Conservation (phyloP, 2,329 filamentous ascomycete species). For the Stachybotrys echinatus region DNA sequence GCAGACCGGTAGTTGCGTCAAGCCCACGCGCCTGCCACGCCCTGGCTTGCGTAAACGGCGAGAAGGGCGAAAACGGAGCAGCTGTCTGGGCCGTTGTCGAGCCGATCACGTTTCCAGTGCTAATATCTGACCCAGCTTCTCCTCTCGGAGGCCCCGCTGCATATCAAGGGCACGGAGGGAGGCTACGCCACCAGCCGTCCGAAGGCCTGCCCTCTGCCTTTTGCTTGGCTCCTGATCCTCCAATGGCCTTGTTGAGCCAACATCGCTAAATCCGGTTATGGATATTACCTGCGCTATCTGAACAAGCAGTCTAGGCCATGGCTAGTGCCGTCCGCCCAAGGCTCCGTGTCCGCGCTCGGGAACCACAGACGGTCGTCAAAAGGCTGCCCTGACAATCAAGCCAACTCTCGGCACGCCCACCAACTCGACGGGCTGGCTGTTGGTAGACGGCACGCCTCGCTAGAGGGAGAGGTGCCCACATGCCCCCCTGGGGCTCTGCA, state of each 20-base stretch:
- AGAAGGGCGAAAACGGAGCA: neutral
- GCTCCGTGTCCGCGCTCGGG: neutral
- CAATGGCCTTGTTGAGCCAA: neutral
- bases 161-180: neutral
- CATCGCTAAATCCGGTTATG: neutral
- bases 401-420: neutral
- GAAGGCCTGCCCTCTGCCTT: neutral
- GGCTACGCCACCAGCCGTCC: neutral
- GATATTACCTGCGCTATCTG: neutral
- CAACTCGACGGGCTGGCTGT: neutral
- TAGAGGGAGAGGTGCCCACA: slow-evolving; percentile 15
- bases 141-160: neutral
- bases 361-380: neutral
- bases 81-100: neutral
- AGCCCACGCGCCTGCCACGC: neutral
- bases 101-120: neutral
- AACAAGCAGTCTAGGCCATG: neutral
- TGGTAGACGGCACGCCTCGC: slow-evolving; percentile 1
- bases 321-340: neutral
- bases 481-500: slow-evolving; percentile 20
- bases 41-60: neutral
- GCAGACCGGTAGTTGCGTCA: neutral
- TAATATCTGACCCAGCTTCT: neutral
- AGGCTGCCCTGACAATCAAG: neutral
- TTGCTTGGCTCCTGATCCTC: neutral